phyloP scores from a whole-genome alignment of 441 rosid species.

The Gossypium davidsonii region DNA sequence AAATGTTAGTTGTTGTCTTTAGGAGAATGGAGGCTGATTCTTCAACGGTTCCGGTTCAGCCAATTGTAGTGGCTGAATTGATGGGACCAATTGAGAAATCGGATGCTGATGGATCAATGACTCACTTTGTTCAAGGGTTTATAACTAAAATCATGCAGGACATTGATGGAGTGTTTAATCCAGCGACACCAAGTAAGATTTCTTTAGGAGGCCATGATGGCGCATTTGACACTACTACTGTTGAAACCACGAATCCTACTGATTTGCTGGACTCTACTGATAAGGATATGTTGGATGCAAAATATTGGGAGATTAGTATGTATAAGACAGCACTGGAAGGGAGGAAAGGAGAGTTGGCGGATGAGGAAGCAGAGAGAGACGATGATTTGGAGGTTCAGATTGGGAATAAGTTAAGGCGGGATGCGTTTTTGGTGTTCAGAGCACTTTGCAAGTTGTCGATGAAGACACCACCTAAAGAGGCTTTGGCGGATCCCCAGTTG shows the following conservation, averaged over 20 bases:
- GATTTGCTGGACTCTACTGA: slow-evolving; percentile 97
- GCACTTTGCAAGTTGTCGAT: slow-evolving; percentile 97
- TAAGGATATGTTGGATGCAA: slow-evolving; percentile 98
- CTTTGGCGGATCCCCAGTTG: slow-evolving; percentile 70
- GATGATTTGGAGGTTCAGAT: slow-evolving; percentile 96
- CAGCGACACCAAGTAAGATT: slow-evolving; percentile 43
- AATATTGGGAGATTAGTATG: slow-evolving; percentile 99
- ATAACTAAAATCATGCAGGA: slow-evolving; percentile 92
- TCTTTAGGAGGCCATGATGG: slow-evolving; percentile 63
- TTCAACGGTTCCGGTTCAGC: slow-evolving; percentile 86
- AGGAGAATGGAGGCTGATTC: slow-evolving; percentile 99
- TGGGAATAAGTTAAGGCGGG: slow-evolving; percentile 94
- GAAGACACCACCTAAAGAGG: slow-evolving; percentile 95
- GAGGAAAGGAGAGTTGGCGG: slow-evolving; percentile 89
- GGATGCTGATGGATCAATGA: slow-evolving; percentile 74
- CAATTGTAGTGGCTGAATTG: slow-evolving; percentile 91
- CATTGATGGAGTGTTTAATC: slow-evolving; percentile 81
- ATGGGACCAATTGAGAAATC: slow-evolving; percentile 89
- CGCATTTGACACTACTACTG: slow-evolving; percentile 72
- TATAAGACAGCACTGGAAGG: slow-evolving; percentile 97
- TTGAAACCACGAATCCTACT: slow-evolving; percentile 87
- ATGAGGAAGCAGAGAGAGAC: slow-evolving; percentile 76
- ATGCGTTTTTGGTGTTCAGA: slow-evolving; percentile 92
- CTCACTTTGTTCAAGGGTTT: slow-evolving; percentile 93
- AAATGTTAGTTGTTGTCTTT: slow-evolving; percentile 90